Evolutionary conservation across 768 basidiomycete species (phyloP).

Genomic region (Rhizopogon sp.): DNA sequence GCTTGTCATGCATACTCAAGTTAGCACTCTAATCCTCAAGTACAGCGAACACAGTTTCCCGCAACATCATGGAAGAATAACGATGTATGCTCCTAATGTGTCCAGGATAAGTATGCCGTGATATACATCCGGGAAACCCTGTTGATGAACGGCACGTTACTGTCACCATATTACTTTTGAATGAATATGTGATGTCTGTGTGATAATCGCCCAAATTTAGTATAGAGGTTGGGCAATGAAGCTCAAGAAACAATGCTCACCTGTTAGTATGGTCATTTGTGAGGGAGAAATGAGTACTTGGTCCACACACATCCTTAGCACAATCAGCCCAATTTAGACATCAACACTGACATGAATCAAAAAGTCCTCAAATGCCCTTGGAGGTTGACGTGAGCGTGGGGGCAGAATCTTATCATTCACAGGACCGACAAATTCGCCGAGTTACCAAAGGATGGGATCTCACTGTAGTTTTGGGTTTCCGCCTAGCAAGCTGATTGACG

Average conservation of each 20-base stretch:
- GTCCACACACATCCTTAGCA: background rate
- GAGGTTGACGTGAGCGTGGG: background rate
- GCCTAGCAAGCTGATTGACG: background rate
- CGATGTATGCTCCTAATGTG: background rate
- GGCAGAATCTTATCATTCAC: background rate
- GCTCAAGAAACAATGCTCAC: background rate
- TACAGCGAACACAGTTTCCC: background rate
- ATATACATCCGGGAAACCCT: background rate
- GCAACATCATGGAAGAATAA: background rate
- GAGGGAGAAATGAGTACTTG: background rate
- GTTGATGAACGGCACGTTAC: background rate
- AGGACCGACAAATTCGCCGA: background rate
- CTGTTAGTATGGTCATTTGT: background rate
- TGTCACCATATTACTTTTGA: background rate
- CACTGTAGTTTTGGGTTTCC: background rate
- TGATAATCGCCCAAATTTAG: background rate
- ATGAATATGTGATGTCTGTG: background rate
- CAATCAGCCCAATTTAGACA: background rate
- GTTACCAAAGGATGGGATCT: background rate
- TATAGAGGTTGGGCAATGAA: background rate
- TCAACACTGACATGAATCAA: background rate
- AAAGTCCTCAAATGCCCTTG: background rate
- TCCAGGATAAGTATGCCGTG: background rate
- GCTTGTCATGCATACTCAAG: background rate
- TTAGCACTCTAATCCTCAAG: background rate